Evolutionary conservation across 1,284 basidiomycete species (phyloP).

Genomic region (Trametes pubescens): DNA sequence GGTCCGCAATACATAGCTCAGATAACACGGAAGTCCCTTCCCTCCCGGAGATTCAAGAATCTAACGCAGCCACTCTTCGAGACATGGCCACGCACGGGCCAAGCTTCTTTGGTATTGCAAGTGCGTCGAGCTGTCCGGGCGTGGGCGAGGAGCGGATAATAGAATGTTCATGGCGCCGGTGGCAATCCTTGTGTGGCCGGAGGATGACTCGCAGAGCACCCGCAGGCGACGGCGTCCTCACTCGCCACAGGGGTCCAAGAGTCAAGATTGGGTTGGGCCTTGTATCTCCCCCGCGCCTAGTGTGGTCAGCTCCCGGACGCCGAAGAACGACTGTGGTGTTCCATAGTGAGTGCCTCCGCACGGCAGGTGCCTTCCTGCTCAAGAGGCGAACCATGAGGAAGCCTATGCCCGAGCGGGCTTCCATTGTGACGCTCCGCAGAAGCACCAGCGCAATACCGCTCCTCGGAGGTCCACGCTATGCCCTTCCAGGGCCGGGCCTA

Average conservation of each 20-base stretch:
- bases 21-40: constrained; percentile 15
- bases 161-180: constrained; percentile 6
- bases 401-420: constrained; percentile 14
- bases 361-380: constrained; percentile 20
- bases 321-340: constrained; percentile 11
- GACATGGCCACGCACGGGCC: not conserved
- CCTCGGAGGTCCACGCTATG: constrained; percentile 17
- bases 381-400: constrained; percentile 21
- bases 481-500: constrained; percentile 4
- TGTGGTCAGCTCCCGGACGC: constrained; percentile 15
- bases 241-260: constrained; percentile 16
- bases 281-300: constrained; percentile 21
- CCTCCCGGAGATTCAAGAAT: constrained; percentile 17
- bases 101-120: not conserved
- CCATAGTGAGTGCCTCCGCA: constrained; percentile 24
- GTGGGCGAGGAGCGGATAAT: not conserved
- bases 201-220: constrained; percentile 9
- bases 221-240: not conserved
- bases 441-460: constrained; percentile 7
- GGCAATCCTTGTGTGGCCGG: constrained; percentile 10
- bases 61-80: constrained; percentile 1
- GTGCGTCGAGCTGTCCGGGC: not conserved
- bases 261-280: constrained; percentile 24
- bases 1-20: constrained; percentile 3
- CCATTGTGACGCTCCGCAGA: constrained; percentile 19